Evolutionary conservation across 2,329 filamentous ascomycete genomes (phyloP), one percentile per base, ranked within the genome.

Genomic region (Cladosporium colombiae): DNA sequence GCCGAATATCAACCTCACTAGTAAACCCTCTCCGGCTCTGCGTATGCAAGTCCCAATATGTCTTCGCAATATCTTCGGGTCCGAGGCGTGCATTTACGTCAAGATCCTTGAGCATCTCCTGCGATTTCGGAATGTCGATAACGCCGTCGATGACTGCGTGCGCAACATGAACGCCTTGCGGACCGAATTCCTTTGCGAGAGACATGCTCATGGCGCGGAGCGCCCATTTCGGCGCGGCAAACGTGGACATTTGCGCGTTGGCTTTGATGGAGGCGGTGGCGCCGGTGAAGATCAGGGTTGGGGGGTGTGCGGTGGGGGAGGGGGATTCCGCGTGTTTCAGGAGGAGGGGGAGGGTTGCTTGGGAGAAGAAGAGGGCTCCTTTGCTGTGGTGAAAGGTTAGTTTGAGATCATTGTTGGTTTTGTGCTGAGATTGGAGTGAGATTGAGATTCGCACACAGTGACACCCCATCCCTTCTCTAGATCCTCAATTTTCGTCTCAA

Each of bases 401-500:
- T 27, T 16, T 18, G 10, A 50, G 11, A 27, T 14, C 25, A 16
- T 13, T 25, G 14, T 5, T 25, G 8, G 44, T 7, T 35, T 18
- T 18, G 5, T 14, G 16, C 35, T 40, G 16, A 2, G 14, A 35
- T 16, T 16, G 11, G 33, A 11, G 33, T 35, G 1, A 35, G 33
- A 14, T 5, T 35, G 1, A 35, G 33, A 14, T 5, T 74, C 80
- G 68, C 75, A 85, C 83, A 78, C 81, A 68, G 82, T 82, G 44
- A 83, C 82, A 25, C 82, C 79, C 64, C 82, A 82, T 2, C 82
- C 82, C 13, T 75, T 76, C 40, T 78, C 75, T 71, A 89, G 89
- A 25, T 88, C 86, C 46, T 84, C 80, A 60, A 85, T 82, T 0
- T 81, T 85, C 65, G 88, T 76, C 66, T 89, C 87, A 8, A 89